Percentiles rank a stretch among this genome's conserved stretches.
Conservation (phyloP, 1,139 yeast species). For the Eremothecium sinecaudum region DNA sequence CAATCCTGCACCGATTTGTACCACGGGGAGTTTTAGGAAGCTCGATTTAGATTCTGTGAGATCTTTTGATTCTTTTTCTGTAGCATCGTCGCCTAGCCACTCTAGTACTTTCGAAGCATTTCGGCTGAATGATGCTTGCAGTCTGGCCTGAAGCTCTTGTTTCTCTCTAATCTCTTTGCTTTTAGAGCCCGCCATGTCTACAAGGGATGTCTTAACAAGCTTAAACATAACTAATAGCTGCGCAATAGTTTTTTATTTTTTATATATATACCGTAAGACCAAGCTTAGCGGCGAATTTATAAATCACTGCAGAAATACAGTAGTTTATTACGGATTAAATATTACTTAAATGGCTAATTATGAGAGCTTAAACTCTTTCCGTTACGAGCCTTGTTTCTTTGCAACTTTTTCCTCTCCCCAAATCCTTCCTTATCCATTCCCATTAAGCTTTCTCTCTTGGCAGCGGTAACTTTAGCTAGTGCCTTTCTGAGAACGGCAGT, state of each 20-base stretch:
- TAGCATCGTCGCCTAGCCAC: conserved; percentile 19
- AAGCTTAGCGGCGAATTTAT: background rate
- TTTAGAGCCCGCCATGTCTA: conserved; percentile 26
- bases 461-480: conserved; percentile 59
- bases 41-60: conserved; percentile 19
- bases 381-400: conserved; percentile 41
- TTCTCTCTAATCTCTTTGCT: conserved; percentile 34
- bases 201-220: too few relatives aligned
- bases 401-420: conserved; percentile 60
- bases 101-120: conserved; percentile 21
- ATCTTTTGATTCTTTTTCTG: conserved; percentile 13
- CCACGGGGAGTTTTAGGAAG: conserved; percentile 28
- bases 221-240: too few relatives aligned
- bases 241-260: too few relatives aligned
- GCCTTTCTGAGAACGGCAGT: conserved; percentile 65
- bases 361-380: too few relatives aligned
- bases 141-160: conserved; percentile 31
- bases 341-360: too few relatives aligned
- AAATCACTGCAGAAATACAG: too few relatives aligned
- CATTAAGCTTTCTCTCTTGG: conserved; percentile 83
- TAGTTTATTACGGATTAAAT: too few relatives aligned
- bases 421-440: conserved; percentile 88
- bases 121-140: conserved; percentile 26
- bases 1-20: conserved; percentile 30
- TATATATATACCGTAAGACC: background rate